A percentile compares a stretch with the other conserved stretches of the same genome.
phyloP scores from a whole-genome alignment of 768 basidiomycete species.

The Mycena maculata region DNA sequence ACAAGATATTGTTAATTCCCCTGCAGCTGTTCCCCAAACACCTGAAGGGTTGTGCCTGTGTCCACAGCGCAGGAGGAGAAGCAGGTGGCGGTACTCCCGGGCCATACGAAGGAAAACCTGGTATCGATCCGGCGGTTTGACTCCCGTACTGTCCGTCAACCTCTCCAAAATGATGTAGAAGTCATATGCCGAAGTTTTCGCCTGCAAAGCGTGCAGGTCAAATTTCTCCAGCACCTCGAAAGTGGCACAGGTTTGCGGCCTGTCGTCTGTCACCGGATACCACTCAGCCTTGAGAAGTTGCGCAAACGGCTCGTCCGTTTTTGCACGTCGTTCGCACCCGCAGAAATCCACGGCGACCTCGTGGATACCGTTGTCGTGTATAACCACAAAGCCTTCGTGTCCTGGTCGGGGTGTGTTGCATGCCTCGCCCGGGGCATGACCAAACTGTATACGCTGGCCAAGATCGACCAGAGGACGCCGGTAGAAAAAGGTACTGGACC shows the following conservation, averaged over 20 bases:
- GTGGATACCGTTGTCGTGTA: conserved; percentile 6
- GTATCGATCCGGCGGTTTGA: conserved; percentile 23
- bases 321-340: neutral
- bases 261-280: conserved; percentile 6
- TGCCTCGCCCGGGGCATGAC: neutral
- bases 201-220: neutral
- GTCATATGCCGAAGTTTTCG: conserved; percentile 16
- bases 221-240: neutral
- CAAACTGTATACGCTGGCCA: conserved; percentile 21
- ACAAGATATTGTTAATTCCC: conserved; percentile 45
- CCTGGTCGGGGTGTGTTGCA: neutral
- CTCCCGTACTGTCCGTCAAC: conserved; percentile 8
- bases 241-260: conserved; percentile 5
- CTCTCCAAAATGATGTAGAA: conserved; percentile 1
- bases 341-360: conserved; percentile 1
- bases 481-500: conserved; percentile 15
- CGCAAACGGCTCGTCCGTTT: neutral
- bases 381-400: neutral
- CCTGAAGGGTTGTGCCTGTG: conserved; percentile 41
- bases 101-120: conserved; percentile 20
- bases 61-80: conserved; percentile 40
- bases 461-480: neutral
- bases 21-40: conserved; percentile 34
- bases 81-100: conserved; percentile 39
- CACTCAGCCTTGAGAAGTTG: conserved; percentile 7